Base-by-base conservation (phyloP, 768 basidiomycete species). In the Mycena polygramma region DNA sequence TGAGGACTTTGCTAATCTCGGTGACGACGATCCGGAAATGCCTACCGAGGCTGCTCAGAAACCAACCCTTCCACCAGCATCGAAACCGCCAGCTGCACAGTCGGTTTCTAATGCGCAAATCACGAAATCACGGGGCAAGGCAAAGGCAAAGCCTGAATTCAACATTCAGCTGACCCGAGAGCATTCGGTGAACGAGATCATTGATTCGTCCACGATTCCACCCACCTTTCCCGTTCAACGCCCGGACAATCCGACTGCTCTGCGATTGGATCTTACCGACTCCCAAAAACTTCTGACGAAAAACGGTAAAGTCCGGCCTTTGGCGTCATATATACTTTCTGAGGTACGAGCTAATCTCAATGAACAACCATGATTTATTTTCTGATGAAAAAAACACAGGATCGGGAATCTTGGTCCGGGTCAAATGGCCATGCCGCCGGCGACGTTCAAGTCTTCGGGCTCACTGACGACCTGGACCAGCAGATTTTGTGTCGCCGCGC, bases 371-470 rank as follows among this genome's bases (percentile, higher is more conserved):
- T 4, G 43, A 17, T 22, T 10, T n/a, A 10, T 37, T 7, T 24
- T 22, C 8, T 46, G 19, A 8, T 15, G 9, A 11, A 51, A n/a
- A 24, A 11, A 51, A n/a, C 37, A 17, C 26, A 70, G 69, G 63
- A 70, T 17, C 63, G 49, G 39, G 69, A 70, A 0, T 65, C 69
- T 0, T 70, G 69, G 69, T 11, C 30, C 2, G 63, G 69, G 6
- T 65, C 63, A 8, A n/a, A 8, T 7, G 69, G 63, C 5, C 63
- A 66, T 39, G 4, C 4, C 1, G 41, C n/a, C 3, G 69, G 69
- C 11, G 69, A 70, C 36, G 57, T 26, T 2, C 0, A 24, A 1
- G 63, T 57, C n/a, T 9, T 0, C 11, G 58, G 58, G 4, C 54
- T 66, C 22, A 37, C 36, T 3, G 24, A 51, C 3, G 59, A 66